phyloP scores from a whole-genome alignment of 2,329 filamentous ascomycete genomes.

The Polytolypa hystricis region DNA sequence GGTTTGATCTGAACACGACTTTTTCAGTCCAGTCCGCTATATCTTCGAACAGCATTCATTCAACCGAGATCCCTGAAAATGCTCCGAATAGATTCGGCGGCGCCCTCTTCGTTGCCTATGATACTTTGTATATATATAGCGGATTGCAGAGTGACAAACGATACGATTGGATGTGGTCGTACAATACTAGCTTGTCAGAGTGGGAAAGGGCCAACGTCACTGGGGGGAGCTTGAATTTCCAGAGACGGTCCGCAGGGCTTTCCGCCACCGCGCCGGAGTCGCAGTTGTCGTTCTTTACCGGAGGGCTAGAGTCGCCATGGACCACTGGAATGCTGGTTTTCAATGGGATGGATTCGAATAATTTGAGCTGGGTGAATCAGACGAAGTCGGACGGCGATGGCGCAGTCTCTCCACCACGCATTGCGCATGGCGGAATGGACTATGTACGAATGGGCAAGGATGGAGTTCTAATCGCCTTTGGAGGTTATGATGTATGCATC shows the following conservation, averaged over 20 bases:
- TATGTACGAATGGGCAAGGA: conserved; percentile 4
- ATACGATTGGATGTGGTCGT: conserved; percentile 6
- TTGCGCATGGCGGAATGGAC: conserved; percentile 5
- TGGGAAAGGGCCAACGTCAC: not conserved
- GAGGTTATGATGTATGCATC: conserved; percentile 5
- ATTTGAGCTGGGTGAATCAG: conserved; percentile 3
- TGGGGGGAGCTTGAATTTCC: conserved; percentile 2
- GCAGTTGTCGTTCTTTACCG: conserved; percentile 2
- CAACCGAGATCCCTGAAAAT: not conserved
- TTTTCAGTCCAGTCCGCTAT: conserved; percentile 3
- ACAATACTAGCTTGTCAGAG: not conserved
- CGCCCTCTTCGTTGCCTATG: conserved; percentile 1
- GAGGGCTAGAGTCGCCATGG: not conserved
- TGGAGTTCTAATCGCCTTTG: conserved; percentile 5
- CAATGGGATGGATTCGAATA: not conserved
- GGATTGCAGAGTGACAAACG: not conserved
- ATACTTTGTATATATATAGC: conserved; percentile 5
- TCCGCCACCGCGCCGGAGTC: conserved; percentile 4
- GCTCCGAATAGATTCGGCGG: conserved; percentile 4
- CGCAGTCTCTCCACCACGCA: conserved; percentile 2
- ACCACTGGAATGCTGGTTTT: conserved; percentile 4
- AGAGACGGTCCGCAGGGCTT: not conserved
- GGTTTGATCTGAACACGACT: conserved; percentile 5
- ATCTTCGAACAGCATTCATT: not conserved
- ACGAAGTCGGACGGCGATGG: not conserved